Evolutionary conservation across 2,329 filamentous ascomycete genomes (phyloP), one percentile per base, ranked within the genome.

Genomic region (Monilinia fructicola): DNA sequence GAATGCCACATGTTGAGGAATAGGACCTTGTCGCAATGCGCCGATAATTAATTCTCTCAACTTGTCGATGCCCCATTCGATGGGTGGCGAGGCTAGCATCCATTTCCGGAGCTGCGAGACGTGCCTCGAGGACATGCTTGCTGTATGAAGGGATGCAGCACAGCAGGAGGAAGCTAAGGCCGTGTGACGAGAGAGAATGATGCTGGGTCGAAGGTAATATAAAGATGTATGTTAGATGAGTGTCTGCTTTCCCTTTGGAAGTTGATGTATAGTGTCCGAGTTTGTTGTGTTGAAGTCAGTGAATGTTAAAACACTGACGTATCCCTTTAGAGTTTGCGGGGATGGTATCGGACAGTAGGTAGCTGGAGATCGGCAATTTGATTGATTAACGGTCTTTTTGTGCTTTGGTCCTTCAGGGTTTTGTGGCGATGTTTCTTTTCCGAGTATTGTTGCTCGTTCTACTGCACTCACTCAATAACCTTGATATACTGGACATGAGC

Each of bases 1-100:
- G 76, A 99, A 99, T n/a, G 95, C 95, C 68, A 99, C 87, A 86
- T 99, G 95, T 75, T 92, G 89, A 12, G 95, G 95, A 65, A 99
- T 90, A 2, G 93, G 92, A 0, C 95, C 95, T 79, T 97, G 94
- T 75, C 89, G 89, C 64, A 98, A 81, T 60, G 93, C 90, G 65
- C 92, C 92, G 73, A 99, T 95, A 69, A 98, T 84, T 61, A 97
- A 81, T 77, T 96, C 91, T 70, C 92, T 88, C 26, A 96, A 79
- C 73, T 89, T 87, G 68, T 86, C 87, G 68, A 96, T 83, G n/a
- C 85, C 87, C 89, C 92, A 97, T 86, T 97, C 93, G 73, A 92
- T 89, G 0, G 95, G 95, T 18, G 95, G 95, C 54, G 93, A 97
- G 71, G 91, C 89, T 69, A 93, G 81, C 67, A 97, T 82, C 90